These are phyloP conservation scores for Austroboletus festivus DNA, from an alignment of 768 basidiomycete genomes.

Conservation along the genomic window DNA sequence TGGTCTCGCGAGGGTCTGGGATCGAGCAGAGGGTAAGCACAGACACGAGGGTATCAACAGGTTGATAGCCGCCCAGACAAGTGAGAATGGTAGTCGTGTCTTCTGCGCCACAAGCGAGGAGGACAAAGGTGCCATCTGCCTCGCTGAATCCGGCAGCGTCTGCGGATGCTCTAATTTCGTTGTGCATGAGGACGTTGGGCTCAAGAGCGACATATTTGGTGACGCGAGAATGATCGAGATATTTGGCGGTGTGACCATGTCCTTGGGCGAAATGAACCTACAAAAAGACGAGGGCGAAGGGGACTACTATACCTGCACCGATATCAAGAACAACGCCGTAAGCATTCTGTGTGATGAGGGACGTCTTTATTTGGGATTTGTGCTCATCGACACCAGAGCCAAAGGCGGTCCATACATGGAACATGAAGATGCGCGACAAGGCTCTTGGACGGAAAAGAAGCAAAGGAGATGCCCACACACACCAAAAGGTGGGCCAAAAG, in stretches of 20 bases:
- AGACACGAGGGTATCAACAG: constrained; percentile 61
- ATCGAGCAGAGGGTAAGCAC: constrained; percentile 66
- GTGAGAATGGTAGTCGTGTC: constrained; percentile 48
- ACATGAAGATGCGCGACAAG: constrained; percentile 56
- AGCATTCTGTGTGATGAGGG: constrained; percentile 53
- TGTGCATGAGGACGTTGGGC: constrained; percentile 66
- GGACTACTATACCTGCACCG: constrained; percentile 51
- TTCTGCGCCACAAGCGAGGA: constrained; percentile 65
- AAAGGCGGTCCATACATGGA: constrained; percentile 52
- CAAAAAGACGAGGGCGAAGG: background rate
- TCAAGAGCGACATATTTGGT: constrained; percentile 70
- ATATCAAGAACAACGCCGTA: constrained; percentile 62
- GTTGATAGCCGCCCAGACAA: constrained; percentile 33
- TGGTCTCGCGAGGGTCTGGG: constrained; percentile 49
- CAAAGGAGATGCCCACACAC: constrained; percentile 38
- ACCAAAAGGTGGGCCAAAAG: constrained; percentile 45
- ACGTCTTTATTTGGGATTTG: constrained; percentile 38
- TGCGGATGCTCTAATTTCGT: constrained; percentile 48
- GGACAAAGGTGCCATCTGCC: constrained; percentile 47
- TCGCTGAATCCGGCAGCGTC: constrained; percentile 51
- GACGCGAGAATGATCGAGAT: constrained; percentile 54
- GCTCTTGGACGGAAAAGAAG: constrained; percentile 44
- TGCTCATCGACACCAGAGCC: constrained; percentile 46
- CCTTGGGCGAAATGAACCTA: constrained; percentile 36
- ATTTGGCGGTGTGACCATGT: constrained; percentile 58